phyloP scores from a whole-genome alignment of 805 yeast species.

The Kazachstania viticola region DNA sequence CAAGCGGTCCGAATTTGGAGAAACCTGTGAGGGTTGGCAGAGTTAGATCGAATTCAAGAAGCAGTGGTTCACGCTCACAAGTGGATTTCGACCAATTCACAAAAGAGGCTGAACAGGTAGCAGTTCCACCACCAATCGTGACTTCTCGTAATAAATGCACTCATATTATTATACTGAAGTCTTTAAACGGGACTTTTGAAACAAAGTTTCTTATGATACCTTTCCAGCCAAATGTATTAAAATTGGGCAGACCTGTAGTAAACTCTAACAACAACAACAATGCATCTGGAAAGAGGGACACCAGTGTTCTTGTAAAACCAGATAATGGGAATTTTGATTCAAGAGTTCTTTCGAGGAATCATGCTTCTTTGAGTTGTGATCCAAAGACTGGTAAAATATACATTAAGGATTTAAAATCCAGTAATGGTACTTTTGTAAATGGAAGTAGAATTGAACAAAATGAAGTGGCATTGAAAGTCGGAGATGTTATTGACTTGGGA shows the following conservation, averaged over 20 bases:
- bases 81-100: constrained; percentile 6
- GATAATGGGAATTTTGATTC: constrained; percentile 93
- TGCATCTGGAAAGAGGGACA: constrained; percentile 18
- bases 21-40: too few species aligned
- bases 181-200: constrained; percentile 75
- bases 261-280: constrained; percentile 22
- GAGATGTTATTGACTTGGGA: constrained; percentile 87
- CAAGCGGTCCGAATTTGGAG: too few species aligned
- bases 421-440: constrained; percentile 91
- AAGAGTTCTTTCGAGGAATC: constrained; percentile 83
- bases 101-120: neutral
- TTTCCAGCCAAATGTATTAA: constrained; percentile 66
- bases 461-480: constrained; percentile 57
- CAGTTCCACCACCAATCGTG: constrained; percentile 1
- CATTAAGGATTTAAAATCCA: constrained; percentile 77
- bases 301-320: constrained; percentile 34
- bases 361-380: constrained; percentile 81
- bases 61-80: constrained; percentile 14
- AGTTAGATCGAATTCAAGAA: constrained; percentile 21
- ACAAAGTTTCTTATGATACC: constrained; percentile 74
- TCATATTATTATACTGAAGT: constrained; percentile 57
- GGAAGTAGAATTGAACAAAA: constrained; percentile 46
- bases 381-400: constrained; percentile 50
- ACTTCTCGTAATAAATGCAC: constrained; percentile 25
- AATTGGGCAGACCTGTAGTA: constrained; percentile 80